Evolutionary conservation across 2,329 filamentous ascomycete genomes (phyloP), one percentile per base, ranked within the genome.

Genomic region (Trichocomaceae sp.): DNA sequence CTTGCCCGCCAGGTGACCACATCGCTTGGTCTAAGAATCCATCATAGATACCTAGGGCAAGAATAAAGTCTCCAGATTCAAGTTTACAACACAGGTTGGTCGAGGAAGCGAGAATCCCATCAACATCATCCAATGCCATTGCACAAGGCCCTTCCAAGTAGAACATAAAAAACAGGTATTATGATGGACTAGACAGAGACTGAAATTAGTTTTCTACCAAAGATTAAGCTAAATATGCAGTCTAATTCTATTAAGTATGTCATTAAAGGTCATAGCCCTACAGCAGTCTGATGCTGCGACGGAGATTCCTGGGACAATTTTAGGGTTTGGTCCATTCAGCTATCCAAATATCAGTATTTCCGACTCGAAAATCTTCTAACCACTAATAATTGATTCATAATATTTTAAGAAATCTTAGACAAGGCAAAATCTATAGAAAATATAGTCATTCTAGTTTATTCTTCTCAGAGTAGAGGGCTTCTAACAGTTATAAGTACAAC

Each of bases 31-130:
- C 44, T 59, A 58, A 76, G 22, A 79, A 62, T 15, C 77, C 77
- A 65, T 79, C 77, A 52, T 77, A 78, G 15, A 79, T 75, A 15
- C 77, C 76, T 2, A 77, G 77, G 22, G 71, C 73, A 20, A 73
- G 64, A 37, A 79, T 70, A 47, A 79, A 67, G 2, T 62, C 39
- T 22, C 41, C 50, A 10, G 12, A 29, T 37, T 35, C 42, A 17
- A 53, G 41, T 31, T 53, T 53, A 20, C 35, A 41, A 15, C 50
- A 41, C 7, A 53, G 44, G 2, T 29, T 33, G 6, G 50, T 53
- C 22, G 50, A 39, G 3, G 47, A 9, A 9, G 37, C 17, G 10
- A 41, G 4, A 9, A 41, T 19, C 37, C 37, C 37, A 41, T 41
- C 17, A 19, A 19, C 10, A 9, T 41, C 37, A 41, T 41, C 37